Percentiles rank a stretch among this genome's conserved stretches.
Conservation (phyloP, 441 rosid genomes). For the Erodium texanum region DNA sequence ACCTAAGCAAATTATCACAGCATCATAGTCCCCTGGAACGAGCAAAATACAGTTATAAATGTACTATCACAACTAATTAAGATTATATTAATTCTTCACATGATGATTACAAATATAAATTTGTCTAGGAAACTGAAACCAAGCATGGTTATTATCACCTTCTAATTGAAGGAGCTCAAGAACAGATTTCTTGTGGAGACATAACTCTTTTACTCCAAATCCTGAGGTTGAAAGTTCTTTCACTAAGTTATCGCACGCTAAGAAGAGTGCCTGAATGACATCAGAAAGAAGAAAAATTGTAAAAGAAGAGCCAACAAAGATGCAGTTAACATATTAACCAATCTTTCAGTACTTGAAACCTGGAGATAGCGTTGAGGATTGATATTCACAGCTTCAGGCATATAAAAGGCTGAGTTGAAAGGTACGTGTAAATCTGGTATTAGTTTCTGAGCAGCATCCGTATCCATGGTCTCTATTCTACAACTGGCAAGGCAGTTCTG, state of each 20-base stretch:
- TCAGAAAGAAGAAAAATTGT: slow-evolving; percentile 10
- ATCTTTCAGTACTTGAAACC: slow-evolving; percentile 29
- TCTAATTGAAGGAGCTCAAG: slow-evolving; percentile 45
- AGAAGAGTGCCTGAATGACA: slow-evolving; percentile 62
- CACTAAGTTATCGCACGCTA: slow-evolving; percentile 60
- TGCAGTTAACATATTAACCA: background rate
- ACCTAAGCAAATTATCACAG: slow-evolving; percentile 70
- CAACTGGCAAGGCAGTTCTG: slow-evolving; percentile 61
- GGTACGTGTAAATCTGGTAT: slow-evolving; percentile 56
- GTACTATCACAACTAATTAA: background rate
- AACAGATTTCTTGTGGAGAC: slow-evolving; percentile 46
- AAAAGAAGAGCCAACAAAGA: slow-evolving; percentile 7
- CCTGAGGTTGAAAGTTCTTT: slow-evolving; percentile 32
- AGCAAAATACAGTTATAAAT: background rate
- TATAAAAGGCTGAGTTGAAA: slow-evolving; percentile 55
- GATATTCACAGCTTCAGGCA: slow-evolving; percentile 79
- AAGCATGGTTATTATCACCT: slow-evolving; percentile 34
- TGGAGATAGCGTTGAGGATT: slow-evolving; percentile 66
- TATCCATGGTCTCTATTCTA: slow-evolving; percentile 55
- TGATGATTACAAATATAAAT: background rate
- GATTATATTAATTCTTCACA: background rate
- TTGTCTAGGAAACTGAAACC: background rate
- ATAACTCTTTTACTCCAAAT: slow-evolving; percentile 36
- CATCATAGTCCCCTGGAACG: slow-evolving; percentile 58
- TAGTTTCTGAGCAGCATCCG: slow-evolving; percentile 44